Conservation (phyloP, 768 basidiomycete species). For the Termitomyces sp. region DNA sequence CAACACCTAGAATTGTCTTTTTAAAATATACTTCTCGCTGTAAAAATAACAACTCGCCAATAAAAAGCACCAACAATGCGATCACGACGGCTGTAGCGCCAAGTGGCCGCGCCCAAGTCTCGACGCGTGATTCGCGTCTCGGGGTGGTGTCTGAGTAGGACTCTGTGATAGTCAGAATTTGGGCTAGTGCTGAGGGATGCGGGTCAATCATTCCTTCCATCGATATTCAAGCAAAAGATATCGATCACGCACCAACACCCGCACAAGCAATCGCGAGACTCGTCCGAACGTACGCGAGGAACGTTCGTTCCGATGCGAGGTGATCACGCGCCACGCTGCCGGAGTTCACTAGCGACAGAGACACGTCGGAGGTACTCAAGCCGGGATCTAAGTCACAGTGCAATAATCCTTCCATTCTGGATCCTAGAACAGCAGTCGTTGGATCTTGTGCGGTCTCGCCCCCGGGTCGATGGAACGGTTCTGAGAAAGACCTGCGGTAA, state of each 20-base stretch:
- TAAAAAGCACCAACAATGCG: slow-evolving; percentile 30
- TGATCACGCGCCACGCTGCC: slow-evolving; percentile 52
- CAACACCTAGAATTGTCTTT: slow-evolving; percentile 1
- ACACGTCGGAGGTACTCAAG: not conserved
- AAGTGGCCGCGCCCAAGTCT: slow-evolving; percentile 35
- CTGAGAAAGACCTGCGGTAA: not conserved
- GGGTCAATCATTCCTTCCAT: not conserved
- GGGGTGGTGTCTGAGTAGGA: slow-evolving; percentile 10
- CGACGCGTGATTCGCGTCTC: not conserved
- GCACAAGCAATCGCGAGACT: slow-evolving; percentile 43
- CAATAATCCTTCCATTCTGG: not conserved
- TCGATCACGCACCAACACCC: slow-evolving; percentile 33
- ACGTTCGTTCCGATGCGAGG: slow-evolving; percentile 48
- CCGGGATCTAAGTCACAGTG: no score
- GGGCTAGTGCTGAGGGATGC: slow-evolving; percentile 35
- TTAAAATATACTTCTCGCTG: not conserved
- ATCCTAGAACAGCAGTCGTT: not conserved
- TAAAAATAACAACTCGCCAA: slow-evolving; percentile 16
- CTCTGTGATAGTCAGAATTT: slow-evolving; percentile 40
- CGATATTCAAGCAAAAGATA: not conserved
- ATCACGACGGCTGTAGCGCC: slow-evolving; percentile 37
- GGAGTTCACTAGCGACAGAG: slow-evolving; percentile 36
- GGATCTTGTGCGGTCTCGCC: not conserved
- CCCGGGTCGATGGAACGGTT: not conserved
- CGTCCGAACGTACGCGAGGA: slow-evolving; percentile 49